Base-by-base conservation (phyloP, 495 filamentous ascomycete species). In the Ascobolus immersus region DNA sequence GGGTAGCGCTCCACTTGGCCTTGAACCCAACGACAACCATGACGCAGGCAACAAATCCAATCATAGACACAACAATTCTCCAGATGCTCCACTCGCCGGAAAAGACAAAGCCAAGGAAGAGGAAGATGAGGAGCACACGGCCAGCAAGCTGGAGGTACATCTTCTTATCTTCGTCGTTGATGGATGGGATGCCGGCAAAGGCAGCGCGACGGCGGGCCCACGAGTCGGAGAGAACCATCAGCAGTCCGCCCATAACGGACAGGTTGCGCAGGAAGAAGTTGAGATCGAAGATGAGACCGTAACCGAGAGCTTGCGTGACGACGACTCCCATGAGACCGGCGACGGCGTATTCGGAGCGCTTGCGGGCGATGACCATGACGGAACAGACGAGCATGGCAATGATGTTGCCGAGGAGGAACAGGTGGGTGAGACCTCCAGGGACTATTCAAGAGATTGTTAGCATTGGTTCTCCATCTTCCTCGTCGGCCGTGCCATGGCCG, bases 21-120 rank as follows among this genome's bases (percentile, higher is more conserved):
- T 96, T 96, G 67, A 96, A 96, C 28, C 86, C 86, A 37, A 96
- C 89, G 26, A 92, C 77, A 38, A 96, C 86, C 86, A 96, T 96
- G 42, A 96, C 70, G 46, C 89, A 94, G 25, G 86, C 82, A 27
- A 90, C 65, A 36, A 82, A 61, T 30, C 86, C 86, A 38, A 93
- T 57, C 33, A 78, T 39, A 43, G 71, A 78, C 21, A 93, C 86
- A 28, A 76, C 37, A 29, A 94, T 58, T 44, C 86, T 65, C 61
- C 77, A 75, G 40, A 92, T 50, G 41, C 68, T 75, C 86, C 86
- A 96, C 45, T 84, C 60, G 29, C 86, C 86, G 21, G 78, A 75
- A 58, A 93, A 91, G 40, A 96, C 73, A 49, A 96, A 96, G 17
- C 86, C 86, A 38, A 91, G 48, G 51, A 96, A 96, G 38, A 96